These are phyloP conservation scores for Penicillium sp. DNA, from an alignment of 2,329 filamentous ascomycete genomes.

Conservation along the genomic window DNA sequence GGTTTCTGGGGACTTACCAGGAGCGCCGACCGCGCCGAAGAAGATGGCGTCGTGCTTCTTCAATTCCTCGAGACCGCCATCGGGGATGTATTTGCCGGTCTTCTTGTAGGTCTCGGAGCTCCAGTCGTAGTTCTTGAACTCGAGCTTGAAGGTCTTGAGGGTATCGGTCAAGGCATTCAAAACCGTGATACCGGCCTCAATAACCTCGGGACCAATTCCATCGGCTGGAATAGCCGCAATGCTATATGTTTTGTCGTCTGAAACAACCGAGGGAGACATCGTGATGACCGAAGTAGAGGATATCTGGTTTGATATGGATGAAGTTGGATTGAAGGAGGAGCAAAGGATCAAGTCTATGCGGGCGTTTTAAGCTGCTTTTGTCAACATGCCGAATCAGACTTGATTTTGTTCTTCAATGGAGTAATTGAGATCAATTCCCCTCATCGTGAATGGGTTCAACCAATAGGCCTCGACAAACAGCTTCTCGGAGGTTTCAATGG, in stretches of 20 bases:
- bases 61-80: slow-evolving; percentile 60
- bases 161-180: slow-evolving; percentile 49
- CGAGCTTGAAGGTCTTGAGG: slow-evolving; percentile 59
- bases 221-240: slow-evolving; percentile 70
- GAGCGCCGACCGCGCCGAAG: slow-evolving; percentile 68
- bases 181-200: slow-evolving; percentile 63
- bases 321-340: slow-evolving; percentile 6
- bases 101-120: slow-evolving; percentile 66
- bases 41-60: slow-evolving; percentile 65
- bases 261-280: slow-evolving; percentile 20
- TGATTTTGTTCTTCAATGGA: slow-evolving; percentile 8
- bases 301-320: not conserved
- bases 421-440: slow-evolving; percentile 1
- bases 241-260: slow-evolving; percentile 37
- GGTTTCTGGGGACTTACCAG: slow-evolving; percentile 37
- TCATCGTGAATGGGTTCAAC: slow-evolving; percentile 6
- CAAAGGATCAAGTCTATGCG: slow-evolving; percentile 10
- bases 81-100: slow-evolving; percentile 65
- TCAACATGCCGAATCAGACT: not conserved
- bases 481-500: slow-evolving; percentile 9
- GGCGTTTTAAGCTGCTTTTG: slow-evolving; percentile 9
- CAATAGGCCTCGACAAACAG: slow-evolving; percentile 1
- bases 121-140: slow-evolving; percentile 67
- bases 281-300: not conserved
- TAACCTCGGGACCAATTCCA: slow-evolving; percentile 69